A percentile compares a stretch with the other conserved stretches of the same genome.
Conservation (phyloP, 352 stramenopile genomes). For the Pythium dissotocum region DNA sequence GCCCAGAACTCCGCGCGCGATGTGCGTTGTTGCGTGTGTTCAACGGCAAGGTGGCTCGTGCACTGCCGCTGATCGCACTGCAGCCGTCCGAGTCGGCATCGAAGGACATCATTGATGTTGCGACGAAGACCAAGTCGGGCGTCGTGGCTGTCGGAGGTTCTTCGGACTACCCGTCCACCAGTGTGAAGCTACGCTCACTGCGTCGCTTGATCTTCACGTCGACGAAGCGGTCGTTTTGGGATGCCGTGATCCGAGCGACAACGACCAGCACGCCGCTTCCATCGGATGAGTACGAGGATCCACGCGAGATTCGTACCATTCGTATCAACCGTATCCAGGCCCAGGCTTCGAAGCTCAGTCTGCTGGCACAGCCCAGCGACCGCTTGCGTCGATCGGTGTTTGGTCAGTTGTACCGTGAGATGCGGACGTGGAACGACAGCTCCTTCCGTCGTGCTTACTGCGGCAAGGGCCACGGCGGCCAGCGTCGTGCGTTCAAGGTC, state of each 20-base stretch:
- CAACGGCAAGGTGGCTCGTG: conserved; percentile 89
- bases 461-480: conserved; percentile 96
- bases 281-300: conserved; percentile 98
- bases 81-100: conserved; percentile 46
- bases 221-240: conserved; percentile 94
- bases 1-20: conserved; percentile 84
- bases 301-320: conserved; percentile 97
- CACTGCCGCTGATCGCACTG: conserved; percentile 83
- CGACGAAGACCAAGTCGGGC: conserved; percentile 5
- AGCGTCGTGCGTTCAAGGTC: conserved; percentile 99
- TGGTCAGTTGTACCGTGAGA: conserved; percentile 97
- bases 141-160: conserved; percentile 20
- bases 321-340: conserved; percentile 97
- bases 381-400: conserved; percentile 94
- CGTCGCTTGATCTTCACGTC: conserved; percentile 88
- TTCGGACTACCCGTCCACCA: conserved; percentile 69
- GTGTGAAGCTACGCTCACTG: conserved; percentile 68
- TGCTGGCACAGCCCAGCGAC: conserved; percentile 86
- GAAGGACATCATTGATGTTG: conserved; percentile 59
- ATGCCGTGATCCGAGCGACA: conserved; percentile 93
- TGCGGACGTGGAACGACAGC: conserved; percentile 92
- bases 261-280: conserved; percentile 96
- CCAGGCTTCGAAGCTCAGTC: conserved; percentile 84
- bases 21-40: conserved; percentile 92
- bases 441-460: conserved; percentile 96